Conservation (phyloP, 352 stramenopile genomes). For the Phytopythium vexans region DNA sequence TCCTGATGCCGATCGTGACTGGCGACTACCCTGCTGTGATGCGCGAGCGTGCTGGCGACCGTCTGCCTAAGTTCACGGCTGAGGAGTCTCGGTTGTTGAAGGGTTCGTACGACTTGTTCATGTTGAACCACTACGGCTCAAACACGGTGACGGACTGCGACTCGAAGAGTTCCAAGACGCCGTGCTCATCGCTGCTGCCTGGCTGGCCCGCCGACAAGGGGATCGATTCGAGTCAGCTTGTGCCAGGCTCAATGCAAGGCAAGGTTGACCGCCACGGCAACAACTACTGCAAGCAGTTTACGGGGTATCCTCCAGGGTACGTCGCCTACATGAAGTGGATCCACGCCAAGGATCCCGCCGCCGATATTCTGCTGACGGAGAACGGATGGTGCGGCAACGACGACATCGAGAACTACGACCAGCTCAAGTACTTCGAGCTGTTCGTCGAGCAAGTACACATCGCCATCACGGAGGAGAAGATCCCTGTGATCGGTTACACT, state of each 20-base stretch:
- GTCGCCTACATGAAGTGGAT: constrained; percentile 45
- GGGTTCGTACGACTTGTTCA: constrained; percentile 89
- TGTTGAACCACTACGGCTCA: constrained; percentile 90
- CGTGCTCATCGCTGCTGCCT: constrained; percentile 21
- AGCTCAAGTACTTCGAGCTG: constrained; percentile 38
- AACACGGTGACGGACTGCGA: constrained; percentile 40
- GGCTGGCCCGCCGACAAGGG: constrained; percentile 43
- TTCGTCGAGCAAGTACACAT: constrained; percentile 40
- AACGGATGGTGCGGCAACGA: constrained; percentile 58
- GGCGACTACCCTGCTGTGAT: constrained; percentile 93
- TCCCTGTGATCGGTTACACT: constrained; percentile 19
- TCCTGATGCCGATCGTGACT: constrained; percentile 75
- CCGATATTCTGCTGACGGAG: constrained; percentile 48
- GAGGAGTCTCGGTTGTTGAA: constrained; percentile 70
- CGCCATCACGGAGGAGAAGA: constrained; percentile 25
- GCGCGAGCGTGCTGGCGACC: constrained; percentile 63
- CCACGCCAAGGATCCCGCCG: constrained; percentile 33
- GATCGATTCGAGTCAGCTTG: constrained; percentile 37
- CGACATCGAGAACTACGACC: constrained; percentile 41
- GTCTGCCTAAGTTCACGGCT: constrained; percentile 84
- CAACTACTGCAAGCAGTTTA: constrained; percentile 32
- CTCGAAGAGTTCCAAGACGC: constrained; percentile 20
- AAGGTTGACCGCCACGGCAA: constrained; percentile 13
- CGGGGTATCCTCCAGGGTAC: constrained; percentile 46
- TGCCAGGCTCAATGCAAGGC: constrained; percentile 19